phyloP scores from a whole-genome alignment of 768 basidiomycete genomes.

The Tulasnella sp. region DNA sequence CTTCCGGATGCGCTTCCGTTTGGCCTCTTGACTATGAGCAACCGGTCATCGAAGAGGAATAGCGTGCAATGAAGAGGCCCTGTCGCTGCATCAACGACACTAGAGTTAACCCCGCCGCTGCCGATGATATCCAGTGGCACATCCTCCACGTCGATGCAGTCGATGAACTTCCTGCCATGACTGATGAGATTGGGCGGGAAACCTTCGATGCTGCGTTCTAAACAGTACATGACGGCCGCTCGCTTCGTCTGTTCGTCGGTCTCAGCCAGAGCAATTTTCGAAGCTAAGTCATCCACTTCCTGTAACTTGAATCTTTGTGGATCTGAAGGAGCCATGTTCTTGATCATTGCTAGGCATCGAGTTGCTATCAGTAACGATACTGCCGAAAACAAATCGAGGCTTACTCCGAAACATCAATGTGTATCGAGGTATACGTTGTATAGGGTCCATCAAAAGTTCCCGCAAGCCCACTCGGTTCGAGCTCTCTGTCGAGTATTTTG shows the following conservation, averaged over 20 bases:
- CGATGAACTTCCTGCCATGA: constrained; percentile 75
- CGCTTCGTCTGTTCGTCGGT: constrained; percentile 85
- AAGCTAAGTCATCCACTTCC: constrained; percentile 80
- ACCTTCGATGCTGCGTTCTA: constrained; percentile 74
- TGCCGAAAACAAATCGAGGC: no score
- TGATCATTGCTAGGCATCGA: constrained; percentile 83
- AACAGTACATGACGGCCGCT: constrained; percentile 76
- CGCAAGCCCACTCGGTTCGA: constrained; percentile 73
- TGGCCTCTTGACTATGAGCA: constrained; percentile 82
- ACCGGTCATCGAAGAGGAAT: constrained; percentile 88
- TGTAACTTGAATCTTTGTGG: constrained; percentile 64
- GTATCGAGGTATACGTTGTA: constrained; percentile 91
- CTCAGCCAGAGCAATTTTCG: constrained; percentile 84
- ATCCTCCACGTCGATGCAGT: constrained; percentile 91
- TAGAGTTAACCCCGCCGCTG: constrained; percentile 34
- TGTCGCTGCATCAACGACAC: constrained; percentile 32
- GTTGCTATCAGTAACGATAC: background rate
- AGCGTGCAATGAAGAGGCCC: constrained; percentile 68
- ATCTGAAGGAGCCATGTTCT: constrained; percentile 71
- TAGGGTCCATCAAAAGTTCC: constrained; percentile 91
- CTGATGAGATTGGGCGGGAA: constrained; percentile 89
- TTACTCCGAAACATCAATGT: constrained; percentile 71
- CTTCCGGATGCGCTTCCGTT: constrained; percentile 66
- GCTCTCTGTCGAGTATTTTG: constrained; percentile 73
- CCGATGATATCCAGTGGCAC: constrained; percentile 22